Percentiles rank a stretch among this genome's conserved stretches.
Evolutionary conservation across 2,329 filamentous ascomycete genomes (phyloP).

Genomic region (Microdochium trichocladiopsis): DNA sequence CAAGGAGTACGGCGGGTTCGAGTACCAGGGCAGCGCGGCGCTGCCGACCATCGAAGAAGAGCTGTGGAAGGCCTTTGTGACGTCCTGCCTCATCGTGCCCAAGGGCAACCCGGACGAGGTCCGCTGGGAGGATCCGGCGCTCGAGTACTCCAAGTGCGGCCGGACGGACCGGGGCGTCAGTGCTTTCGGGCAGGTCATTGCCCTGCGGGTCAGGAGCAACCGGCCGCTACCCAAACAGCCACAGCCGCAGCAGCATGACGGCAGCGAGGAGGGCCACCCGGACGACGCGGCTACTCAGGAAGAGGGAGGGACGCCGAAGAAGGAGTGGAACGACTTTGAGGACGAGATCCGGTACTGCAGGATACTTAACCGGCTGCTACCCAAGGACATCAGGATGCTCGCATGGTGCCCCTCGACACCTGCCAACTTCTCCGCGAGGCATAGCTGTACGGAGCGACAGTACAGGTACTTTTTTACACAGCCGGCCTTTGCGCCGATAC

Average conservation of each 20-base stretch:
- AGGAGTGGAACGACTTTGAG: conserved; percentile 54
- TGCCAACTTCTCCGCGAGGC: conserved; percentile 77
- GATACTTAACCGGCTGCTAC: conserved; percentile 80
- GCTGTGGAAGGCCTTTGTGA: conserved; percentile 84
- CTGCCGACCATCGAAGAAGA: conserved; percentile 86
- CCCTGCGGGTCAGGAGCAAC: conserved; percentile 74
- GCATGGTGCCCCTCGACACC: conserved; percentile 89
- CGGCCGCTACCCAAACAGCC: conserved; percentile 41
- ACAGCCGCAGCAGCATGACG: conserved; percentile 10
- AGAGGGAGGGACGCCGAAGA: conserved; percentile 5
- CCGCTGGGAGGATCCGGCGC: conserved; percentile 68
- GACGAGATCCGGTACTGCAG: conserved; percentile 83
- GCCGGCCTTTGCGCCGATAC: conserved; percentile 70
- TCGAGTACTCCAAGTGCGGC: conserved; percentile 88
- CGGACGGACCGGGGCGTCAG: conserved; percentile 90
- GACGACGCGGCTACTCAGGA: too few relatives aligned
- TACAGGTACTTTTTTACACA: conserved; percentile 99
- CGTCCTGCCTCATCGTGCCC: conserved; percentile 75
- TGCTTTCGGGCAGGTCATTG: conserved; percentile 93
- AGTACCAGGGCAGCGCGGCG: conserved; percentile 69
- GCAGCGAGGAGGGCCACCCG: too few relatives aligned
- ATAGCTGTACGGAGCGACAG: conserved; percentile 83
- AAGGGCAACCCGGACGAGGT: conserved; percentile 50
- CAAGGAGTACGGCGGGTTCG: conserved; percentile 85
- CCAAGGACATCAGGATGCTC: conserved; percentile 80